Base-by-base conservation (phyloP, 192 early-diverging fungal genomes). In the Linnemannia elongata region DNA sequence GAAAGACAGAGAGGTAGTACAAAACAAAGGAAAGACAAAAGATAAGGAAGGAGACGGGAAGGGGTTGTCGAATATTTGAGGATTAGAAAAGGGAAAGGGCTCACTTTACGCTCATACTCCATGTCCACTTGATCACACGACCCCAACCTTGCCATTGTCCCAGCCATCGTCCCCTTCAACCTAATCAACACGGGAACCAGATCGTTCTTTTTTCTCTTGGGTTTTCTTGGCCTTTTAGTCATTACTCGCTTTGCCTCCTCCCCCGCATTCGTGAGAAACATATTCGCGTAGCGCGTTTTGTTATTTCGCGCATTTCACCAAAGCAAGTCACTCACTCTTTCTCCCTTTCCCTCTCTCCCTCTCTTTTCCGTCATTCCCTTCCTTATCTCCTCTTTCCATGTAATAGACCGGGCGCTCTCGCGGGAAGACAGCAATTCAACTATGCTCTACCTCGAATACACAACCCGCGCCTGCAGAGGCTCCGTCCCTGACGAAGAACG, bases 361-460 rank as follows among this genome's bases (percentile, higher is more conserved):
- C 22, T 70, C n/a, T n/a, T n/a, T n/a, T n/a, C n/a, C n/a, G n/a
- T n/a, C n/a, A n/a, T n/a, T n/a, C n/a, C n/a, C n/a, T 33, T 35
- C 7, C 15, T 49, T 77, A 42, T 22, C 18, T 30, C 42, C 7
- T 27, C 24, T 33, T 9, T 15, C 13, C 13, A 20, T 22, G 18
- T 13, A 72, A 45, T 74, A 84, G 82, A 39, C 41, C 35, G 54
- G 17, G 18, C 77, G 0, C 72, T 84, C 27, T 63, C 76, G 20
- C 54, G 72, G 27, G 35, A 33, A n/a, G 77, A 79, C 33, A 84
- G 82, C 68, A 79, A 76, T 49, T 57, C 44, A 49, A 79, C 77
- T 1, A 84, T 84, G 82, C 76, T 84, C 54, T 84, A 79, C 18
- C 74, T 84, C 3, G 82, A 84, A 75, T 84, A 84, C 74, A 79